Evolutionary conservation across 495 filamentous ascomycete species (phyloP).

Genomic region (Platismatia glauca): DNA sequence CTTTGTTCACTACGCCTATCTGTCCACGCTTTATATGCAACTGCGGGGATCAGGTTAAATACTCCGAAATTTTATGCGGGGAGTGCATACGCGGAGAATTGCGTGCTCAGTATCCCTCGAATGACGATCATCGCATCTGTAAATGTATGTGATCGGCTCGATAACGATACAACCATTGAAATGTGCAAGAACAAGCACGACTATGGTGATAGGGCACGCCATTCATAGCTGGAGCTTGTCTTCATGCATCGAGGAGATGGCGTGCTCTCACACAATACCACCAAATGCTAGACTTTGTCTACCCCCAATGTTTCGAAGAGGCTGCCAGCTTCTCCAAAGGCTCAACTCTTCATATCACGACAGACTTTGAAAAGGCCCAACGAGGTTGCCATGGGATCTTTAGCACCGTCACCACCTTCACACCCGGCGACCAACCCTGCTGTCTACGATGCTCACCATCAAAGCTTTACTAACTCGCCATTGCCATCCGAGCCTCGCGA

Average conservation of each 20-base stretch:
- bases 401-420: neutral
- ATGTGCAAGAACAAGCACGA: neutral
- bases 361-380: neutral
- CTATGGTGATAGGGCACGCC: neutral
- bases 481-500: slow-evolving; percentile 36
- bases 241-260: neutral
- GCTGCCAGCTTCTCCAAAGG: neutral
- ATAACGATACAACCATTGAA: neutral
- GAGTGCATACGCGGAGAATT: neutral
- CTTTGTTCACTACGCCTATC: neutral
- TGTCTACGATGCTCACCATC: slow-evolving; percentile 40
- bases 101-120: neutral
- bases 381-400: neutral
- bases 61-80: neutral
- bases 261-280: neutral
- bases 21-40: neutral
- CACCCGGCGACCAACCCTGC: slow-evolving; percentile 40
- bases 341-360: neutral
- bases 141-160: neutral
- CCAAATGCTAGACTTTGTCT: neutral
- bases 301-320: neutral
- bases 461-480: slow-evolving; percentile 33
- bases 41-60: neutral
- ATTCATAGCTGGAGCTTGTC: neutral
- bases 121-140: neutral